Conservation (phyloP, 116 monocot species). For the Trichopus zeylanicus region DNA sequence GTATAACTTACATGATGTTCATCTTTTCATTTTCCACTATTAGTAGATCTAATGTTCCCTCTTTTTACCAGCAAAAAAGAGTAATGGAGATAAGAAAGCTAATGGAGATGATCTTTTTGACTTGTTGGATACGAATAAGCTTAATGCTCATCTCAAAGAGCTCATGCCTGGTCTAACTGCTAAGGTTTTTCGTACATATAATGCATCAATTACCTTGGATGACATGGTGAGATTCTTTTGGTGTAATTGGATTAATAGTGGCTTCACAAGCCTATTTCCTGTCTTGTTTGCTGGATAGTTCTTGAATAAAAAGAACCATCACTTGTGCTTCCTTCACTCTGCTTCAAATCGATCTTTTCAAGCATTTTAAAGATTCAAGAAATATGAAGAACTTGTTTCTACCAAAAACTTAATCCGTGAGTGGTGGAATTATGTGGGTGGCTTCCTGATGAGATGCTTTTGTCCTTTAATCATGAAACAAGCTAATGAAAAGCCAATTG, state of each 20-base stretch:
- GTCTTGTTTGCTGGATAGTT: neutral
- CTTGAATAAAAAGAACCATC: neutral
- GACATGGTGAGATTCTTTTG: slow-evolving; percentile 53
- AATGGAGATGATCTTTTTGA: slow-evolving; percentile 81
- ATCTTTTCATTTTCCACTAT: neutral
- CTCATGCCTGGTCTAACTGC: slow-evolving; percentile 97
- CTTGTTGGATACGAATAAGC: slow-evolving; percentile 81
- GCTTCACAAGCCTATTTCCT: neutral
- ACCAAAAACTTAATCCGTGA: too few relatives aligned
- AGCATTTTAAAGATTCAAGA: too few relatives aligned
- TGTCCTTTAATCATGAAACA: too few relatives aligned
- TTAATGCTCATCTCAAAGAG: slow-evolving; percentile 94
- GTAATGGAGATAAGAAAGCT: slow-evolving; percentile 36
- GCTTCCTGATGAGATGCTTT: too few relatives aligned
- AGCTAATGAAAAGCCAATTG: too few relatives aligned
- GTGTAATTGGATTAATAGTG: neutral
- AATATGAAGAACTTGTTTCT: too few relatives aligned
- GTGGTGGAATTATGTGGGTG: too few relatives aligned
- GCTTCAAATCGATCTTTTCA: neutral
- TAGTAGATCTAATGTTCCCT: neutral
- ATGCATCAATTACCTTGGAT: slow-evolving; percentile 98
- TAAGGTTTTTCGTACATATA: slow-evolving; percentile 99
- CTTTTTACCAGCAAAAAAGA: slow-evolving; percentile 33
- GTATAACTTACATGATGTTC: neutral
- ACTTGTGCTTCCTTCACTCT: too few relatives aligned